Evolutionary conservation across 345 rosid species (phyloP), one percentile per base, ranked within the genome.

Genomic region (Xanthoceras sorbifolium): DNA sequence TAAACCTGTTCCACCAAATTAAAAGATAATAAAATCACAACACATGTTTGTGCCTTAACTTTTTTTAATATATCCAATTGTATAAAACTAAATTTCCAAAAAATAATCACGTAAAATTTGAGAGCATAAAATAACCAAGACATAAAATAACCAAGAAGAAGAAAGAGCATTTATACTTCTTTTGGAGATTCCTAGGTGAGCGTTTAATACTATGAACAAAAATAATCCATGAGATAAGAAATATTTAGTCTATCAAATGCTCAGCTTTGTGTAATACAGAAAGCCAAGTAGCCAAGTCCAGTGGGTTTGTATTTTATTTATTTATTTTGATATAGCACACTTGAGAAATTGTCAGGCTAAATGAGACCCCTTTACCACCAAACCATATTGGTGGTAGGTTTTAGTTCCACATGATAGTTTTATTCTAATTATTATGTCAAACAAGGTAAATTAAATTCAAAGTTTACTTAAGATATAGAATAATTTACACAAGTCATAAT

Each of bases 1-100:
- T 89, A 89, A 17, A 89, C 85, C 90, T 89, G 78, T 52, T 66
- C 67, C 77, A 77, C 32, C 63, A 82, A 79, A 79, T 25, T 34
- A 36, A 73, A 31, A 6, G 6, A 55, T 29, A 69, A 66, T 57
- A 54, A 9, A n/a, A 18, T 32, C 69, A 48, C 60, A 67, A 59
- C 63, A 46, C 23, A 48, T n/a, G 31, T 57, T 3, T 44, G 31
- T 69, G 7, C 29, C 26, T 31, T 22, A 28, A 31, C 15, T 31
- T 42, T 42, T 50, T 42, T 14, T 26, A 22, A 22, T 0, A 67
- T 22, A 22, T 25, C 25, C 26, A 71, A 8, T 46, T 3, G 38
- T 22, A 46, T 34, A 66, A 60, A 28, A 67, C 55, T 32, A 42
- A 14, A 17, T 36, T 46, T 59, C 61, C 61, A 76, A 22, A 69